Base-by-base conservation (phyloP, 768 basidiomycete genomes). In the Suillus tomentosus region DNA sequence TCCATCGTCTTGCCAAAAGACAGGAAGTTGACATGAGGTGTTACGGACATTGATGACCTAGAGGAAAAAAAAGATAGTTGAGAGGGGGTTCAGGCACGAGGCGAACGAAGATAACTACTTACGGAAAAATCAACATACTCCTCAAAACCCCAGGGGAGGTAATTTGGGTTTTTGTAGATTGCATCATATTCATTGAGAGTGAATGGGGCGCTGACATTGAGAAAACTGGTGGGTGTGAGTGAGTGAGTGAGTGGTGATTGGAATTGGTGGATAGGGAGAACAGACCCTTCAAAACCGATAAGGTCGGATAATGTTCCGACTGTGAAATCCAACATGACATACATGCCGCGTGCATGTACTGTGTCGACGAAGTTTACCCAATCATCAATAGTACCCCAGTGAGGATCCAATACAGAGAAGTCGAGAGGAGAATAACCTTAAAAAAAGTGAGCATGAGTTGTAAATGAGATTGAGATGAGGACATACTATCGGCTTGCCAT, bases 361-460 rank as follows among this genome's bases (percentile, higher is more conserved):
- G 84, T 83, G 72, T 92, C 89, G 65, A 97, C 87, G 58, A 90
- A 74, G 45, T 81, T 74, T 19, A 82, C 82, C 95, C 95, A 97
- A 68, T 96, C 92, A 34, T 82, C 73, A 62, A 95, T 79, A 11
- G 84, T 91, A 27, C 95, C 95, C 88, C 91, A 96, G 71, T 97
- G 95, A 43, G 95, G 95, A 76, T 97, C 95, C 42, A 95, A 78
- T 7, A 96, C 87, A 57, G 87, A 88, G 69, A 96, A 94, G 74
- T 97, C 95, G 65, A 97, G 83, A 5, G 95, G 92, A 31, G 95
- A 97, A 74, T 96, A 97, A 77, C 94, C 94, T 93, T 31, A 6
- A 63, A 24, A 42, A 17, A 70, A 64, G 66, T 51, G 39, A 10
- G 7, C 1, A 45, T 61, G 62, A 67, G 67, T 40, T 56, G 59